Evolutionary conservation across 768 basidiomycete species (phyloP).

Genomic region (Pisolithus tinctorius): DNA sequence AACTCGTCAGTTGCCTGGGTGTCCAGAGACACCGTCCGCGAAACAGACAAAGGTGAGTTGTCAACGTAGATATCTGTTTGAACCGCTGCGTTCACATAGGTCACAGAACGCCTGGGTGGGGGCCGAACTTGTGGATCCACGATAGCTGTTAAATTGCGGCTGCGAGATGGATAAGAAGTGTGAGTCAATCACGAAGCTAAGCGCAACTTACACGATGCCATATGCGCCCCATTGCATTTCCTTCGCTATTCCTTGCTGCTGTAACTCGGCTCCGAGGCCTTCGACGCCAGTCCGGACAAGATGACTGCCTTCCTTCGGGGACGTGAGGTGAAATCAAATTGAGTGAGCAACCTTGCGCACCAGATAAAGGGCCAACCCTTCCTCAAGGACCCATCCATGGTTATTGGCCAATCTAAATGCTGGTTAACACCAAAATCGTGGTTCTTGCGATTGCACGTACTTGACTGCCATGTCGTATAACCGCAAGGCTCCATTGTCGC

Average conservation of each 20-base stretch:
- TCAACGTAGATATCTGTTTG: slow-evolving; percentile 39
- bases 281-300: slow-evolving; percentile 60
- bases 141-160: slow-evolving; percentile 43
- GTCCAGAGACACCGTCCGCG: slow-evolving; percentile 23
- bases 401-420: slow-evolving; percentile 49
- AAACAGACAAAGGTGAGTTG: slow-evolving; percentile 25
- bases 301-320: slow-evolving; percentile 58
- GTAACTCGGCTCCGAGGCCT: slow-evolving; percentile 60
- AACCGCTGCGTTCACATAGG: slow-evolving; percentile 55
- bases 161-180: slow-evolving; percentile 15
- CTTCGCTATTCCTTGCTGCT: slow-evolving; percentile 56
- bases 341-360: slow-evolving; percentile 23
- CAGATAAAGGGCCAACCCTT: slow-evolving; percentile 62
- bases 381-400: slow-evolving; percentile 67
- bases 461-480: slow-evolving; percentile 66
- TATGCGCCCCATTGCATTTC: slow-evolving; percentile 70
- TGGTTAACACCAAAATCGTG: not conserved
- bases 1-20: slow-evolving; percentile 38
- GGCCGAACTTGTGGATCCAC: slow-evolving; percentile 40
- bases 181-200: not conserved
- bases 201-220: slow-evolving; percentile 53
- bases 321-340: not conserved
- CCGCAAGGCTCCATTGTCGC: slow-evolving; percentile 52
- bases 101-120: slow-evolving; percentile 47
- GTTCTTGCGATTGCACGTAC: slow-evolving; percentile 25